Conservation (phyloP, 106 monocot species). For the Apostasia shenzhenica region DNA sequence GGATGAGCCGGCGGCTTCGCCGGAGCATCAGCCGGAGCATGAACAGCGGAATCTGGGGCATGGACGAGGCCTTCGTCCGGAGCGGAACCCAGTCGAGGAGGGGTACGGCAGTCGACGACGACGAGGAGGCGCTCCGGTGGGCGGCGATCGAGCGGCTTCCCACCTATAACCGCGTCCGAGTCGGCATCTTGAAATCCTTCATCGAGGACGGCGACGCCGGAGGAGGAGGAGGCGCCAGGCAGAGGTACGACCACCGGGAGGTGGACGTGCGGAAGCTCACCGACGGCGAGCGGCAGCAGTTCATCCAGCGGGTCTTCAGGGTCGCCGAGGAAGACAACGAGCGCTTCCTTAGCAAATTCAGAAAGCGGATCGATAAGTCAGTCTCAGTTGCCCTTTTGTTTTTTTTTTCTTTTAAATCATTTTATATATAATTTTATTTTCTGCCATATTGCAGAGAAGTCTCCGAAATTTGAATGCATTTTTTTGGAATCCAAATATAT, state of each 20-base stretch:
- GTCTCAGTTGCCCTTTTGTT: background rate
- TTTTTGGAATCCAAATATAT: no score
- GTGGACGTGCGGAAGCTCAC: slow-evolving; percentile 60
- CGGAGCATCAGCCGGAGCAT: slow-evolving; percentile 36
- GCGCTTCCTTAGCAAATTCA: slow-evolving; percentile 41
- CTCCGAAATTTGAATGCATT: no score
- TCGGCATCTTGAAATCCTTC: slow-evolving; percentile 32
- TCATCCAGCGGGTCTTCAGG: slow-evolving; percentile 45
- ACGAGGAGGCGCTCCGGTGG: slow-evolving; percentile 72
- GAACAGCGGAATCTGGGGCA: slow-evolving; percentile 27
- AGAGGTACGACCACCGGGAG: slow-evolving; percentile 29
- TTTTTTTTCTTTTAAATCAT: background rate
- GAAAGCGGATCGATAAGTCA: slow-evolving; percentile 48
- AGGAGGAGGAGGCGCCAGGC: background rate
- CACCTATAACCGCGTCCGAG: slow-evolving; percentile 45
- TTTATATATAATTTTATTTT: background rate
- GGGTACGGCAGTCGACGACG: slow-evolving; percentile 23
- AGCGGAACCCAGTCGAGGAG: background rate
- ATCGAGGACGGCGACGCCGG: background rate
- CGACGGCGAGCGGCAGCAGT: slow-evolving; percentile 41
- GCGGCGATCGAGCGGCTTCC: slow-evolving; percentile 65
- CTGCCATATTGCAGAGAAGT: no score
- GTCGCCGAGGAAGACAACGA: slow-evolving; percentile 77
- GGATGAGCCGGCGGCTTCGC: slow-evolving; percentile 30
- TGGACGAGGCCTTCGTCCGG: slow-evolving; percentile 43